Conservation (phyloP, 2,329 filamentous ascomycete genomes). For the Rhynchosporium secalis region DNA sequence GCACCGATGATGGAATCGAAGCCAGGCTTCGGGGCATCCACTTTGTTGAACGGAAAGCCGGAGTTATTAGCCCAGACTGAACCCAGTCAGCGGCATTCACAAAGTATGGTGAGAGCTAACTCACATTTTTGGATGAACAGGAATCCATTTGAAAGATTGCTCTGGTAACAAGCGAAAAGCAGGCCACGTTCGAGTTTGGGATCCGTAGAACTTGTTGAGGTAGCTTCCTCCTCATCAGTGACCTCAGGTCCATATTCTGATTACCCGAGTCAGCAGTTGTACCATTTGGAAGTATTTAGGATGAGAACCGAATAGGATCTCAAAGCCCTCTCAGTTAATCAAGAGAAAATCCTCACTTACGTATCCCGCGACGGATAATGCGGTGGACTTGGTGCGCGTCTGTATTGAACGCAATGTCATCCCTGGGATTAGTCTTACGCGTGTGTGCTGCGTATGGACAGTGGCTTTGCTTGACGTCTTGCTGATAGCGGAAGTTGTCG, state of each 20-base stretch:
- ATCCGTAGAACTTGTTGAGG: not conserved
- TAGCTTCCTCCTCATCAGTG: not conserved
- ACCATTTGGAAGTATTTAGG: not conserved
- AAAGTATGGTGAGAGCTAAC: conserved; percentile 15
- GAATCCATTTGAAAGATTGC: conserved; percentile 45
- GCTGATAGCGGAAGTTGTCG: conserved; percentile 21
- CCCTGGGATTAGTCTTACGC: conserved; percentile 49
- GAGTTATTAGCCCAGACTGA: conserved; percentile 32
- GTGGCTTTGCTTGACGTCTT: conserved; percentile 34
- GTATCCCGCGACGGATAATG: conserved; percentile 48
- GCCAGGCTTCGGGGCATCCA: conserved; percentile 32
- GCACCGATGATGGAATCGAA: conserved; percentile 44
- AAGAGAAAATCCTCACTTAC: conserved; percentile 17
- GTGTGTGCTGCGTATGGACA: conserved; percentile 50
- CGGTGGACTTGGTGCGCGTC: conserved; percentile 37
- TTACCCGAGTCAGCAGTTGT: not conserved
- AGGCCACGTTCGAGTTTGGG: conserved; percentile 44
- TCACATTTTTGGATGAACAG: conserved; percentile 43
- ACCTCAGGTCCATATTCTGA: conserved; percentile 39
- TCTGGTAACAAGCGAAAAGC: conserved; percentile 49
- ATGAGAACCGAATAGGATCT: not conserved
- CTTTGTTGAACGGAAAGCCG: conserved; percentile 32
- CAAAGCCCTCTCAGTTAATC: not conserved
- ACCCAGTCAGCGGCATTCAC: conserved; percentile 12
- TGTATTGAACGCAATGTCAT: conserved; percentile 35